Evolutionary conservation across 2,329 filamentous ascomycete genomes (phyloP), one percentile per base, ranked within the genome.

Genomic region (Sporothrix protearum): DNA sequence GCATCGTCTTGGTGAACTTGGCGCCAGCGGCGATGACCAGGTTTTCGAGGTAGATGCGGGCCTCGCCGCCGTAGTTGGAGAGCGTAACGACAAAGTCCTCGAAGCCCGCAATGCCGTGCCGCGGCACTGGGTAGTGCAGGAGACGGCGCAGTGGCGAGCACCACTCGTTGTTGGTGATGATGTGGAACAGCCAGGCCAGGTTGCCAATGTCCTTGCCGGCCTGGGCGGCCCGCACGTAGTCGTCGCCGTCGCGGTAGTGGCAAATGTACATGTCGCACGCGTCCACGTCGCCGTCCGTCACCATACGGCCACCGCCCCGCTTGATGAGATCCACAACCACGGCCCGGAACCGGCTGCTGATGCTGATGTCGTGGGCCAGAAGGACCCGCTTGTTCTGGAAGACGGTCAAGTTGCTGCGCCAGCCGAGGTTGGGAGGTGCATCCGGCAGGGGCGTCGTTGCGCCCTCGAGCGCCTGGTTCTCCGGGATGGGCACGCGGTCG

Each of bases 31-130:
- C 94, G 73, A 85, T 89, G 76, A 97, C 91, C 49, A 99, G 85
- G 76, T 97, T 98, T 80, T 98, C 94, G 4, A 99, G 85, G 77
- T 98, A 99, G 69, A 93, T 89, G 63, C 96, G 89, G 19, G 96
- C 93, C 80, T 99, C 96, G 42, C 96, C 96, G 61, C 93, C 93
- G 78, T 99, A 99, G 80, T 98, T 99, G 6, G 96, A 98, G 6
- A 99, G 85, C 71, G 94, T 97, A 77, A 99, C 96, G 68, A 86
- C 88, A 79, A 92, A 85, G 8, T 86, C 84, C 72, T 91, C 80
- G 78, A 99, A 97, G 0, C 93, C 94, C 0, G 91, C 88, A 47
- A 99, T 89, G 0, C 93, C 92, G 9, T 89, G 80, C 63, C 87
- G 88, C 5, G 94, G 92, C 16, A 97, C 79, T 0, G 96, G 96